phyloP scores from a whole-genome alignment of 2,329 filamentous ascomycete genomes.

The Pseudogymnoascus pannorum region DNA sequence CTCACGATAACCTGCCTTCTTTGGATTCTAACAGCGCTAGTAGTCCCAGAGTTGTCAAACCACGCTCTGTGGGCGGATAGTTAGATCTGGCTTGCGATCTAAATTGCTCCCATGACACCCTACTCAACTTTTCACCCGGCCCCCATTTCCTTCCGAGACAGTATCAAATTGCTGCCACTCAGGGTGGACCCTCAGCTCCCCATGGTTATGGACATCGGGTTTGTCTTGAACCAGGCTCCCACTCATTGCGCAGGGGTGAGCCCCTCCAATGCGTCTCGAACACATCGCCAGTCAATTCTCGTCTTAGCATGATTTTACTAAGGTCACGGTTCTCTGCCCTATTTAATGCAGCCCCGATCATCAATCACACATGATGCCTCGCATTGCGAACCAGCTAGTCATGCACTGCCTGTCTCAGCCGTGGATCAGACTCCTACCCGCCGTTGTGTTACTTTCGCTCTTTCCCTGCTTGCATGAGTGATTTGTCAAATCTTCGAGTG shows the following conservation, averaged over 20 bases:
- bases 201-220: background rate
- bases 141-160: background rate
- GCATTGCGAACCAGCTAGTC: background rate
- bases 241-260: background rate
- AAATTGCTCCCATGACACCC: slow-evolving; percentile 1
- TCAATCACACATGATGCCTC: background rate
- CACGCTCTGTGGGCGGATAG: background rate
- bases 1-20: background rate
- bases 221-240: background rate
- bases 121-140: background rate
- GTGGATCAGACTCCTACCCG: background rate
- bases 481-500: slow-evolving; percentile 5
- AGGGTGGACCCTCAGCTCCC: background rate
- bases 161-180: background rate
- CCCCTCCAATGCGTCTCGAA: slow-evolving; percentile 1
- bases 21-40: background rate
- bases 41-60: background rate
- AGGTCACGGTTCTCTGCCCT: background rate
- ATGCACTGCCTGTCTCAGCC: slow-evolving; percentile 1
- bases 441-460: background rate
- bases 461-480: background rate
- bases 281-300: background rate
- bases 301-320: background rate
- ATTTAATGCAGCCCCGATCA: background rate
- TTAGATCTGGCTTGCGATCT: background rate